These are phyloP conservation scores for Neospermospora avenae DNA, from an alignment of 2,329 filamentous ascomycete species.

Conservation along the genomic window DNA sequence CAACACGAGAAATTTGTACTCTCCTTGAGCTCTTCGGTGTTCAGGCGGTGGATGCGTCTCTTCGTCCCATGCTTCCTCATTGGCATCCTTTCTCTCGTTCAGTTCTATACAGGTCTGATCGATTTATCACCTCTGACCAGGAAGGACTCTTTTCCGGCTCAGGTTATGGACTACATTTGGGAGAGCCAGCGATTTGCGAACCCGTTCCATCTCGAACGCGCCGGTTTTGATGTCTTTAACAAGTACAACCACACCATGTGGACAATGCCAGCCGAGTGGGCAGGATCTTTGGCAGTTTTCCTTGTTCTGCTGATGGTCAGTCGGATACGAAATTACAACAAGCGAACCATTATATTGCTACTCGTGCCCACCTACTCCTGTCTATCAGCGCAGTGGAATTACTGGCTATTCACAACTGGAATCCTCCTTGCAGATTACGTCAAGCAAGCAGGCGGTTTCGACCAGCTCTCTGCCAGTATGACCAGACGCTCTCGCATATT, in stretches of 20 bases:
- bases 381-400: conserved; percentile 10
- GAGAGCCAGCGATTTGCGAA: conserved; percentile 8
- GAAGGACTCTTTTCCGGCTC: not conserved
- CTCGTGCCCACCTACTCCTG: conserved; percentile 3
- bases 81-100: conserved; percentile 4
- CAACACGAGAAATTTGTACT: conserved; percentile 9
- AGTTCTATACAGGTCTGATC: conserved; percentile 8
- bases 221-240: conserved; percentile 5
- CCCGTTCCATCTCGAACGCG: conserved; percentile 8
- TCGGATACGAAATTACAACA: conserved; percentile 6
- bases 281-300: conserved; percentile 3
- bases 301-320: conserved; percentile 7
- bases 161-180: conserved; percentile 7
- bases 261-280: conserved; percentile 11
- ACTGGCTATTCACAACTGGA: conserved; percentile 10
- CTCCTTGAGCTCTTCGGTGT: conserved; percentile 6
- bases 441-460: conserved; percentile 10
- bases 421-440: conserved; percentile 9
- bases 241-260: conserved; percentile 11
- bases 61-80: conserved; percentile 11
- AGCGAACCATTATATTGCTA: not conserved
- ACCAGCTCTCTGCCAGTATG: conserved; percentile 5
- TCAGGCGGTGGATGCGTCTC: conserved; percentile 9
- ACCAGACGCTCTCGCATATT: not conserved
- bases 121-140: conserved; percentile 3